Evolutionary conservation across 805 yeast genomes (phyloP).

Genomic region (Suhomyces pyralidae): DNA sequence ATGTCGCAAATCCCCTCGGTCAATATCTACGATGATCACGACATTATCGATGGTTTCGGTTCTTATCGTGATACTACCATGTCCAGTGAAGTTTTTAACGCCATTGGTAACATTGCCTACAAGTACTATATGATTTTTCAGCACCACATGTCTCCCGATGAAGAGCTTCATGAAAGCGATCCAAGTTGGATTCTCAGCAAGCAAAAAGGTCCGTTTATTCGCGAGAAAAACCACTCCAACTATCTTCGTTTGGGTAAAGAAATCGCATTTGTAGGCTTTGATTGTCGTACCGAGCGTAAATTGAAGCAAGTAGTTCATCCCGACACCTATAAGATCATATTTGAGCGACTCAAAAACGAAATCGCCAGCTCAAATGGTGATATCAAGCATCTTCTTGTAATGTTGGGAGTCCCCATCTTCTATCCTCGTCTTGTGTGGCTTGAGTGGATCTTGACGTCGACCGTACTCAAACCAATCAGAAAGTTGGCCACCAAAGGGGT

Average conservation of each 20-base stretch:
- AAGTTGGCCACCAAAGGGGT: conserved; percentile 55
- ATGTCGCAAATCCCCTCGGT: conserved; percentile 80
- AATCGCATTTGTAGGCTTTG: conserved; percentile 73
- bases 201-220: conserved; percentile 64
- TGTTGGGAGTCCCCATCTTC: conserved; percentile 93
- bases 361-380: conserved; percentile 46
- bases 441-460: conserved; percentile 68
- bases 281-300: conserved; percentile 89
- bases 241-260: conserved; percentile 73
- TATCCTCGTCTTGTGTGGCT: conserved; percentile 93
- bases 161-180: conserved; percentile 34
- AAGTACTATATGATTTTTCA: conserved; percentile 89
- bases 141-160: conserved; percentile 63
- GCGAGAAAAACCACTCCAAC: conserved; percentile 61
- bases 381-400: conserved; percentile 71
- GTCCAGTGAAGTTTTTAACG: conserved; percentile 62
- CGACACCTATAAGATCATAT: conserved; percentile 58
- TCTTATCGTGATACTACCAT: conserved; percentile 77
- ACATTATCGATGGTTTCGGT: conserved; percentile 94
- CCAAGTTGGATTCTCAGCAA: conserved; percentile 63
- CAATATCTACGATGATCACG: conserved; percentile 92
- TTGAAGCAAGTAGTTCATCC: conserved; percentile 52
- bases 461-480: conserved; percentile 59
- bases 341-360: conserved; percentile 58
- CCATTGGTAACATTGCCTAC: conserved; percentile 77